Base-by-base conservation (phyloP, 495 filamentous ascomycete species). In the Jackrogersella minutella region DNA sequence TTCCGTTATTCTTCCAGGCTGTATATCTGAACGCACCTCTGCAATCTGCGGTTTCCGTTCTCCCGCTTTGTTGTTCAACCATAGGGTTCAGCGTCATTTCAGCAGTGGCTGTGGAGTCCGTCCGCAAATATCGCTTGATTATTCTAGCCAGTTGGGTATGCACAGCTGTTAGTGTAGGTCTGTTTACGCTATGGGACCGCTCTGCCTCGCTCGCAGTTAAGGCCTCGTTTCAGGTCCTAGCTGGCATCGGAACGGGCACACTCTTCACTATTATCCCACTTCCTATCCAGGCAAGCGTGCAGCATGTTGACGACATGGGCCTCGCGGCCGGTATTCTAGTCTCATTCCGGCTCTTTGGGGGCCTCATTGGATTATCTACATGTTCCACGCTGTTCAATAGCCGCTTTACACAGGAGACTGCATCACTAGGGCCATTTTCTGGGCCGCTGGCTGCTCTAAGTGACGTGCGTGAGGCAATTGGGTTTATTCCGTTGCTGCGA, bases 301-400 rank as follows among this genome's bases (percentile, higher is more conserved):
- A 17, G 21, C 43, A 58, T 0, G 70, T 71, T 0, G 72, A 79
- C 16, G 77, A 81, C 43, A 47, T 4, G 24, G 77, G 78, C 21
- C 36, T 76, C 0, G 71, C 74, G 1, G 61, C 69, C 1, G 78
- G 74, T 5, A 50, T 69, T 0, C 26, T 81, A 2, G 54, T 79
- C 2, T 43, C 55, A 2, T 66, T 76, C 40, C 76, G 77, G 1
- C 43, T 81, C n/a, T 76, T 80, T 21, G 77, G 78, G 0, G 76
- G 55, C 6, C 60, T 79, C 1, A 33, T 79, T 6, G 77, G 76
- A 1, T 69, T 81, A 5, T 63, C 79, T 0, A 49, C 78, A n/a
- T 22, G 54, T 10, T 63, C 71, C 3, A 57, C 66, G 0, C 49
- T 51, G 2, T 75, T 75, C 60, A 69, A 33, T 43, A 68, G 19